These are phyloP conservation scores for Aquilaria sinensis DNA, from an alignment of 345 rosid species.

Conservation along the genomic window DNA sequence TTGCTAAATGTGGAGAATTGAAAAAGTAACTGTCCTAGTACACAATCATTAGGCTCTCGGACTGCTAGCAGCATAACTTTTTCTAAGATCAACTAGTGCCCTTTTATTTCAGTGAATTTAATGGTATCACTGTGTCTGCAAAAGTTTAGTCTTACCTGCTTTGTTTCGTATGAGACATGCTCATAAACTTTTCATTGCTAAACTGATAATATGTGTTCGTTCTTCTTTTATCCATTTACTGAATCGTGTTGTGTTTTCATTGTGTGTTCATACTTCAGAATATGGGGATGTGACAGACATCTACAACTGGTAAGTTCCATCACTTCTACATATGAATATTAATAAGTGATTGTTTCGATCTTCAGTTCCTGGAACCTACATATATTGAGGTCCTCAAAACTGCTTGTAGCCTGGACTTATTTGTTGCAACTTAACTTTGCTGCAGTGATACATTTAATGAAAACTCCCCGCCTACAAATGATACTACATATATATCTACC, in stretches of 20 bases:
- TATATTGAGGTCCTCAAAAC: background rate
- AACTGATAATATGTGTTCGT: too few relatives aligned
- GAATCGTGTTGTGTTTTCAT: background rate
- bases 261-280: slow-evolving; percentile 43
- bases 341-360: background rate
- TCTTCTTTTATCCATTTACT: slow-evolving; percentile 9
- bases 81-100: too few relatives aligned
- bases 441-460: slow-evolving; percentile 96
- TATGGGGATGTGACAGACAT: slow-evolving; percentile 96
- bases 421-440: slow-evolving; percentile 1
- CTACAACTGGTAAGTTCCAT: slow-evolving; percentile 73
- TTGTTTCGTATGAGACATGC: too few relatives aligned
- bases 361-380: background rate
- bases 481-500: slow-evolving; percentile 61
- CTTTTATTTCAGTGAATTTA: too few relatives aligned
- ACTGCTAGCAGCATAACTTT: too few relatives aligned
- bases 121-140: too few relatives aligned
- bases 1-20: too few relatives aligned
- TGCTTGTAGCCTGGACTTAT: slow-evolving; percentile 10
- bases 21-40: too few relatives aligned
- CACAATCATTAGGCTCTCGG: too few relatives aligned
- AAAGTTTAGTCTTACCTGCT: too few relatives aligned
- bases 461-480: slow-evolving; percentile 84
- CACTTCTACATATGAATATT: background rate
- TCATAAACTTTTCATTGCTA: too few relatives aligned